phyloP scores from a whole-genome alignment of 306 rosid genomes.

The Sicyos edulis region DNA sequence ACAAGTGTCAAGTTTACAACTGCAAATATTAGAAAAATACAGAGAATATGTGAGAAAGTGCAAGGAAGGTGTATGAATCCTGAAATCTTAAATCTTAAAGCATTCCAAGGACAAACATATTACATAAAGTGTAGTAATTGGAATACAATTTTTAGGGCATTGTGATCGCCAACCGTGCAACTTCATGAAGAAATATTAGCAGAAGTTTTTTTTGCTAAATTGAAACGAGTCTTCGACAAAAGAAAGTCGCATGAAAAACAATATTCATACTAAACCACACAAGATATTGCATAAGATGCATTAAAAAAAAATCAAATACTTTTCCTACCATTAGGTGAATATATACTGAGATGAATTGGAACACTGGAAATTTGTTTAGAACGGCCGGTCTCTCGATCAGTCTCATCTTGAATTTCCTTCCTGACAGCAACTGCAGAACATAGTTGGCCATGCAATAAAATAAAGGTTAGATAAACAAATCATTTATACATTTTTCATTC shows the following conservation, averaged over 20 bases:
- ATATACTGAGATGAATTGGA: no score
- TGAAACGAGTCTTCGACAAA: neutral
- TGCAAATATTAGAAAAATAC: conserved; percentile 36
- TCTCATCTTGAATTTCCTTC: conserved; percentile 90
- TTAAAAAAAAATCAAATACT: conserved; percentile 3
- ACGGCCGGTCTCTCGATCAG: conserved; percentile 96
- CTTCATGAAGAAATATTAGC: neutral
- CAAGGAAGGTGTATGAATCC: conserved; percentile 4
- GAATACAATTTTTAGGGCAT: neutral
- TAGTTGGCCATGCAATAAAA: neutral
- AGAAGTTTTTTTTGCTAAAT: neutral
- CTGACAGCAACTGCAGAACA: conserved; percentile 72
- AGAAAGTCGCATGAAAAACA: neutral
- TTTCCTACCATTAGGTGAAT: conserved; percentile 64
- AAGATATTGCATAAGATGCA: neutral
- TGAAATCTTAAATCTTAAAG: conserved; percentile 1
- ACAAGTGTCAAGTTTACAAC: conserved; percentile 94
- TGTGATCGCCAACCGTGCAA: neutral
- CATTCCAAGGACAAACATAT: neutral
- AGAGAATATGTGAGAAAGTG: neutral
- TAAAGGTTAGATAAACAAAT: neutral
- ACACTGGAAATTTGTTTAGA: conserved; percentile 68
- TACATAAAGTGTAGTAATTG: neutral
- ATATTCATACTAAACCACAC: neutral
- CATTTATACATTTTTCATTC: neutral